Conservation (phyloP, 805 yeast genomes). For the Candida tammaniensis region DNA sequence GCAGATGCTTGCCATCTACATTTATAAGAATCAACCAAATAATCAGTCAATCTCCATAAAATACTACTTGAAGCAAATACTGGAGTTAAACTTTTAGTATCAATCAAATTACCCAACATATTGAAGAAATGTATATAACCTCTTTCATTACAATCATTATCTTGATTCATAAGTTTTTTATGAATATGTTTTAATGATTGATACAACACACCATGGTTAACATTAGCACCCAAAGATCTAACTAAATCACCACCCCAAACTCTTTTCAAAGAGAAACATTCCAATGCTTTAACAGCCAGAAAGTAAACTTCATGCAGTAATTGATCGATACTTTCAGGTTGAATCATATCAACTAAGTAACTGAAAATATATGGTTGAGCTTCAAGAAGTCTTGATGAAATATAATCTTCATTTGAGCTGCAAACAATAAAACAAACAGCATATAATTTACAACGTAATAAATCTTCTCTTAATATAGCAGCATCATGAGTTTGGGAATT, state of each 20-base stretch:
- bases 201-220: slow-evolving; percentile 78
- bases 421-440: slow-evolving; percentile 65
- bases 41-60: slow-evolving; percentile 60
- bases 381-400: slow-evolving; percentile 66
- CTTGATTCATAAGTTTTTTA: slow-evolving; percentile 45
- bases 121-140: slow-evolving; percentile 58
- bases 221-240: slow-evolving; percentile 78
- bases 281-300: slow-evolving; percentile 65
- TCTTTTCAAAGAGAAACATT: slow-evolving; percentile 63
- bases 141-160: slow-evolving; percentile 26
- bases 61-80: slow-evolving; percentile 75
- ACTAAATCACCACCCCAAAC: slow-evolving; percentile 75
- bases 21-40: slow-evolving; percentile 51
- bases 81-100: slow-evolving; percentile 51
- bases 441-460: slow-evolving; percentile 62
- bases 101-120: slow-evolving; percentile 60
- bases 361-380: slow-evolving; percentile 67
- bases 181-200: slow-evolving; percentile 67
- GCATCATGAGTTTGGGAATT: slow-evolving; percentile 53
- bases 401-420: slow-evolving; percentile 52
- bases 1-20: slow-evolving; percentile 59
- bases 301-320: slow-evolving; percentile 54
- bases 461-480: slow-evolving; percentile 51
- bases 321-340: slow-evolving; percentile 50
- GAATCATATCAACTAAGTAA: slow-evolving; percentile 68